Conservation (phyloP, 768 basidiomycete species). For the Pholiota microspora region DNA sequence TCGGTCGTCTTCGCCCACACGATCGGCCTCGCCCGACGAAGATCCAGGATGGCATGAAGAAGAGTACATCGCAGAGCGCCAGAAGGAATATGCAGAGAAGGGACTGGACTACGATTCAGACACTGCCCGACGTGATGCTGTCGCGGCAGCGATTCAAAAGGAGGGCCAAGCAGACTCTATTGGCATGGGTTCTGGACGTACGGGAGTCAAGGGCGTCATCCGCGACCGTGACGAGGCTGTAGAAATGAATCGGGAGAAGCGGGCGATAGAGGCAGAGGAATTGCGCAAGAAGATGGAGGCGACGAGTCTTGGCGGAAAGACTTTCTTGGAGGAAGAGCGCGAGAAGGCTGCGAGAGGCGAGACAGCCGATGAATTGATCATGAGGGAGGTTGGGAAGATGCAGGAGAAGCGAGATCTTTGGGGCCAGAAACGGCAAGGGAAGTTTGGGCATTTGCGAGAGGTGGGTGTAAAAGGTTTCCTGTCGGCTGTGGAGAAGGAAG, state of each 20-base stretch:
- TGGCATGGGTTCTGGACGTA: slow-evolving; percentile 83
- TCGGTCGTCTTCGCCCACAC: slow-evolving; percentile 60
- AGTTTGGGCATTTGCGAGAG: slow-evolving; percentile 79
- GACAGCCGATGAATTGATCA: slow-evolving; percentile 43
- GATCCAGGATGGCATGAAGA: slow-evolving; percentile 54
- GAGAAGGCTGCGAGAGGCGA: slow-evolving; percentile 47
- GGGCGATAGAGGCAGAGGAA: slow-evolving; percentile 49
- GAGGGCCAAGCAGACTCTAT: slow-evolving; percentile 50
- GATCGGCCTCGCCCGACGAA: slow-evolving; percentile 59
- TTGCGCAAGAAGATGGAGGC: slow-evolving; percentile 61
- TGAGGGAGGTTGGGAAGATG: slow-evolving; percentile 38
- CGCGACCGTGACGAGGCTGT: slow-evolving; percentile 75
- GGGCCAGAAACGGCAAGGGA: slow-evolving; percentile 48
- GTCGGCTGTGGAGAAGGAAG: slow-evolving; percentile 71
- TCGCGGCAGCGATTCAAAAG: slow-evolving; percentile 32
- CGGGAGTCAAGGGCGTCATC: slow-evolving; percentile 88
- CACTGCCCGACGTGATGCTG: slow-evolving; percentile 32
- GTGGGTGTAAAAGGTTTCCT: slow-evolving; percentile 75
- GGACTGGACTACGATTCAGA: slow-evolving; percentile 47
- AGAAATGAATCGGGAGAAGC: slow-evolving; percentile 49
- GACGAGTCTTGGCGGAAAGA: slow-evolving; percentile 62
- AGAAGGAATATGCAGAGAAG: slow-evolving; percentile 26
- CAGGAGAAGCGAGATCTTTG: slow-evolving; percentile 40
- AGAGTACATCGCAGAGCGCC: slow-evolving; percentile 35
- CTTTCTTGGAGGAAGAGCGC: slow-evolving; percentile 75